Evolutionary conservation across 2,329 filamentous ascomycete genomes (phyloP).

Genomic region (Capronia americana): DNA sequence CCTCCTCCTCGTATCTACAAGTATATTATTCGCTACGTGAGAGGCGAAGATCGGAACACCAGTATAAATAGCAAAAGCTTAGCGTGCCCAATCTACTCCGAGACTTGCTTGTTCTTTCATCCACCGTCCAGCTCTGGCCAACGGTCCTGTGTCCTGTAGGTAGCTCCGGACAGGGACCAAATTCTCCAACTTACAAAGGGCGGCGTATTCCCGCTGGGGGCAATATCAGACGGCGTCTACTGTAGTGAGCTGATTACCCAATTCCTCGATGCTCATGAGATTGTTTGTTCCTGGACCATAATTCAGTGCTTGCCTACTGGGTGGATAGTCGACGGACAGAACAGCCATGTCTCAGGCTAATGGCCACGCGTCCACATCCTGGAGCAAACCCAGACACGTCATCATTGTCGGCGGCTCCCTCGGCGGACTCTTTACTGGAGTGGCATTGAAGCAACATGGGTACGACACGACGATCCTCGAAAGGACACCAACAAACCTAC

Average conservation of each 20-base stretch:
- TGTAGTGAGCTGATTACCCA: too few species aligned
- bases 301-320: background rate
- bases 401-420: conserved; percentile 40
- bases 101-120: background rate
- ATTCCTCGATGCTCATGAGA: background rate
- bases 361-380: background rate
- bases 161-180: background rate
- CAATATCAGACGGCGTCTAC: background rate
- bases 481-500: conserved; percentile 35
- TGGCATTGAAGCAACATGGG: conserved; percentile 38
- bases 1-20: too few species aligned
- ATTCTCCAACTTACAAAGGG: background rate
- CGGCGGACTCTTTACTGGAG: conserved; percentile 38
- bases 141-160: background rate
- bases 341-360: conserved; percentile 7
- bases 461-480: conserved; percentile 39
- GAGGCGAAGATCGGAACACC: background rate
- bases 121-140: background rate
- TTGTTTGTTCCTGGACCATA: background rate
- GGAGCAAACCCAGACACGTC: conserved; percentile 23
- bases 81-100: background rate
- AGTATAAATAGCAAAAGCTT: background rate
- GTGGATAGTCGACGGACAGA: background rate
- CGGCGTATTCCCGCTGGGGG: background rate
- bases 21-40: background rate